Evolutionary conservation across 2,329 filamentous ascomycete species (phyloP).

Genomic region (Hymenoscyphus fructigenus): DNA sequence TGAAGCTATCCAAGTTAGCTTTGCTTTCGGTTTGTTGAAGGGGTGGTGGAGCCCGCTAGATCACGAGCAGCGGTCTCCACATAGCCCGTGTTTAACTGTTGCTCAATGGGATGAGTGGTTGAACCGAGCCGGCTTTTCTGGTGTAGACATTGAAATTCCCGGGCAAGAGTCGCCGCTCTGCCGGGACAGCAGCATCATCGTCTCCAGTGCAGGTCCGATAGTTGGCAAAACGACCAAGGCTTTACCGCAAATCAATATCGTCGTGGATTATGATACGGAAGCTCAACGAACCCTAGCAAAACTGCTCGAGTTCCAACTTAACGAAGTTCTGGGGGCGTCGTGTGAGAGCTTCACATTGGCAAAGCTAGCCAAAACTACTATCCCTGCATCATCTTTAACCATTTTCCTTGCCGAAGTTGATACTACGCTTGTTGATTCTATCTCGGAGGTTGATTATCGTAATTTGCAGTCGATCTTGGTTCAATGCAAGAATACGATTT

Average conservation of each 20-base stretch:
- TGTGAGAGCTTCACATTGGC: too few relatives aligned
- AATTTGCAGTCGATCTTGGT: too few relatives aligned
- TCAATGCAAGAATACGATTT: too few relatives aligned
- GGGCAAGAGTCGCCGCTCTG: not conserved
- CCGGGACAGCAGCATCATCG: not conserved
- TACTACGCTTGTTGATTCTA: too few relatives aligned
- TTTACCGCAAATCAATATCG: not conserved
- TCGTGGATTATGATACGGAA: not conserved
- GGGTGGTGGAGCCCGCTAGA: slow-evolving; percentile 38
- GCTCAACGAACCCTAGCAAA: too few relatives aligned
- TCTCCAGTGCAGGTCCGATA: not conserved
- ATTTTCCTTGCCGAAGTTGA: too few relatives aligned
- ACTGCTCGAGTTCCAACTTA: too few relatives aligned
- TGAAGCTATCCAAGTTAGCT: slow-evolving; percentile 11
- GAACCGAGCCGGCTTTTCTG: not conserved
- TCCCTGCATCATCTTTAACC: too few relatives aligned
- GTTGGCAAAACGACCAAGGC: not conserved
- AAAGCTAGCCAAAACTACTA: too few relatives aligned
- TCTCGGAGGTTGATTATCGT: too few relatives aligned
- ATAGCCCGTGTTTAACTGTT: not conserved
- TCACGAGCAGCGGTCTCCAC: not conserved
- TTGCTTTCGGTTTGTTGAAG: slow-evolving; percentile 36
- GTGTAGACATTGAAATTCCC: not conserved
- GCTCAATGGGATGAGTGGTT: not conserved
- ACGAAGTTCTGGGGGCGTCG: too few relatives aligned